These are phyloP conservation scores for Alliaria petiolata DNA, from an alignment of 345 rosid species.

Conservation along the genomic window DNA sequence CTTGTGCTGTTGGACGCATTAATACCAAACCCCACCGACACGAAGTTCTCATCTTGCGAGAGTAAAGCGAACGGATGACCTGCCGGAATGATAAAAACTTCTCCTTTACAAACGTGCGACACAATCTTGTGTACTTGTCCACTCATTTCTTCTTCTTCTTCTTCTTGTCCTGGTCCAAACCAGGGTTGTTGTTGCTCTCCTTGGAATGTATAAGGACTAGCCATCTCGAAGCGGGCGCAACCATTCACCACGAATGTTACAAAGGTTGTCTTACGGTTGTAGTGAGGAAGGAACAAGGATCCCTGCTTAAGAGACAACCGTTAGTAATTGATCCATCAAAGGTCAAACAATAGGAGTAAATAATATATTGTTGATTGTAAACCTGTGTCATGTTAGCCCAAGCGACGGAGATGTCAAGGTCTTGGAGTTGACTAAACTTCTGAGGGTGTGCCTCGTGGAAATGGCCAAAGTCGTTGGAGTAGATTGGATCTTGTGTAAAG, in stretches of 20 bases:
- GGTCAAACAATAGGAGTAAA: neutral
- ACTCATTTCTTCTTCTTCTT: constrained; percentile 15
- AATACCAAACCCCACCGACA: constrained; percentile 40
- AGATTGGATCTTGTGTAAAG: constrained; percentile 25
- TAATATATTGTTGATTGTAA: neutral
- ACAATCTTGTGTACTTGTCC: constrained; percentile 31
- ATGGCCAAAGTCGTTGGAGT: constrained; percentile 41
- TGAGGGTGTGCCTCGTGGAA: constrained; percentile 42
- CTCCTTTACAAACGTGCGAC: constrained; percentile 40
- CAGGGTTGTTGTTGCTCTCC: neutral
- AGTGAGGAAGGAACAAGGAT: constrained; percentile 45
- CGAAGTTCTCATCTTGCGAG: constrained; percentile 26
- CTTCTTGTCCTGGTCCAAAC: neutral
- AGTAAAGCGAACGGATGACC: constrained; percentile 43
- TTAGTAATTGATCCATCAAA: neutral
- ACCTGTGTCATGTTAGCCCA: constrained; percentile 40
- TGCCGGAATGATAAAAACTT: constrained; percentile 41
- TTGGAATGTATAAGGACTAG: constrained; percentile 37
- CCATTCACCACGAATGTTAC: constrained; percentile 38
- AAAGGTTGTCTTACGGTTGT: constrained; percentile 36
- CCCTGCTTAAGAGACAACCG: constrained; percentile 25
- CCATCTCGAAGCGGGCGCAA: constrained; percentile 48
- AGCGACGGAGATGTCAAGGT: constrained; percentile 26
- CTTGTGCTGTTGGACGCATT: constrained; percentile 34
- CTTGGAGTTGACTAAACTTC: constrained; percentile 37